Evolutionary conservation across 306 rosid species (phyloP), one percentile per base, ranked within the genome.

Genomic region (Prunus mongolica): DNA sequence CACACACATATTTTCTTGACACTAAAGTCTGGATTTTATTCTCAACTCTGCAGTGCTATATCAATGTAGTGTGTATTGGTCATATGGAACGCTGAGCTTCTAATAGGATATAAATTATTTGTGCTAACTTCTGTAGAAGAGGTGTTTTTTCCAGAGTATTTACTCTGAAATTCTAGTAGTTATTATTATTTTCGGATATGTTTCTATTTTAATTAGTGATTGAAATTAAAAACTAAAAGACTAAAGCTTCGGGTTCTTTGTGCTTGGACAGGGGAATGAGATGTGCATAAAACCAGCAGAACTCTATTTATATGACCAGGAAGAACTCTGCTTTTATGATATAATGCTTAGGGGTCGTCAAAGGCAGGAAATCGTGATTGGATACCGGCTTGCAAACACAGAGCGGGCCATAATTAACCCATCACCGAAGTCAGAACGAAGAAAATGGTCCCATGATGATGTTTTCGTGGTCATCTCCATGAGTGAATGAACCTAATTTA

Each of bases 211-310:
- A 16, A 34, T 8, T 11, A 55, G 65, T 54, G 15, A 22, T 38
- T 56, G 54, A 72, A 20, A 13, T 55, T 32, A 22, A 30, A 15
- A 54, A 71, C 47, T 22, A 15, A 72, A 72, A 1, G 54, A 22
- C 16, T 20, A 22, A 10, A 52, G 76, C 34, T 45, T 56, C 20
- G 9, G 12, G 20, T 57, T 57, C 15, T 57, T 63, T 70, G 45
- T 56, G 55, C 38, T 16, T 45, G 67, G 30, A 75, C 93, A 95
- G 98, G 97, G 98, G 60, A 95, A 81, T 51, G 98, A 95, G 84
- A 88, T 90, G 95, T 90, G 95, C 78, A 95, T 92, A 56, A 92
- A 88, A 84, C 92, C 97, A 28, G 97, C 97, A 10, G 98, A 95
- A 28, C 91, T 95, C 85, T 95, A 95, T 84, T 80, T 95, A 72